Evolutionary conservation across 352 stramenopile genomes (phyloP).

Genomic region (Phytophthora sojae): DNA sequence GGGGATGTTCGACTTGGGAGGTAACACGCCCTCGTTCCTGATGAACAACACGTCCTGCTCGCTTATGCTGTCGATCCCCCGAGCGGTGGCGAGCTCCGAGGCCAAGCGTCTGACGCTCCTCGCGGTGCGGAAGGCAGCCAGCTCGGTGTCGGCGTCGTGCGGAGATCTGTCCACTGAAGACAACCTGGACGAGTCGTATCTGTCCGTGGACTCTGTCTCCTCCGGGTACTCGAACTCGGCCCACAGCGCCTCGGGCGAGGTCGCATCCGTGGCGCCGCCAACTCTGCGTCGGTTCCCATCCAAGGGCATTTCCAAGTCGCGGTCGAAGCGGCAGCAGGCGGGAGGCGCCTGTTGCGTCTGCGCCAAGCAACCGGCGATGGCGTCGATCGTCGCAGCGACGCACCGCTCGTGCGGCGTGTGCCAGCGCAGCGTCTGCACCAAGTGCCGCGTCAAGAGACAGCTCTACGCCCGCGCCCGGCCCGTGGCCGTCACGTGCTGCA

Average conservation of each 20-base stretch:
- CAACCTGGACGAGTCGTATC: slow-evolving; percentile 23
- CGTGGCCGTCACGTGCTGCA: slow-evolving; percentile 58
- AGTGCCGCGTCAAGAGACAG: slow-evolving; percentile 56
- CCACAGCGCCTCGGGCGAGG: slow-evolving; percentile 22
- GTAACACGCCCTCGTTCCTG: slow-evolving; percentile 48
- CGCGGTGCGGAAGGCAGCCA: not conserved
- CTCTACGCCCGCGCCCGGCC: slow-evolving; percentile 46
- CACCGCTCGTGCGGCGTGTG: slow-evolving; percentile 54
- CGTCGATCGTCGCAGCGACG: slow-evolving; percentile 26
- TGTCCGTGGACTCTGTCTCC: not conserved
- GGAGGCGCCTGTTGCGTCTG: slow-evolving; percentile 38
- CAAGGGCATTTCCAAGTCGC: slow-evolving; percentile 26
- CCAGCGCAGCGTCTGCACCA: slow-evolving; percentile 46
- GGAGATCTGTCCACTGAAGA: slow-evolving; percentile 24
- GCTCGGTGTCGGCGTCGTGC: not conserved
- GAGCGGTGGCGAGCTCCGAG: slow-evolving; percentile 39
- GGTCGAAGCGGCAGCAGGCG: slow-evolving; percentile 18
- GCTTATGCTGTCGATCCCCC: slow-evolving; percentile 46
- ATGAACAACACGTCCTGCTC: slow-evolving; percentile 53
- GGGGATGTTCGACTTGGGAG: slow-evolving; percentile 60
- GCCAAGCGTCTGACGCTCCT: slow-evolving; percentile 60
- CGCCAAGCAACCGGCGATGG: slow-evolving; percentile 35
- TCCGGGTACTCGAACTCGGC: slow-evolving; percentile 23
- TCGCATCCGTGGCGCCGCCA: slow-evolving; percentile 4
- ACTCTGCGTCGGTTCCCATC: slow-evolving; percentile 22